A percentile compares a stretch with the other conserved stretches of the same genome.
phyloP scores from a whole-genome alignment of 257 asterid species.

The Ehretia macrophylla region DNA sequence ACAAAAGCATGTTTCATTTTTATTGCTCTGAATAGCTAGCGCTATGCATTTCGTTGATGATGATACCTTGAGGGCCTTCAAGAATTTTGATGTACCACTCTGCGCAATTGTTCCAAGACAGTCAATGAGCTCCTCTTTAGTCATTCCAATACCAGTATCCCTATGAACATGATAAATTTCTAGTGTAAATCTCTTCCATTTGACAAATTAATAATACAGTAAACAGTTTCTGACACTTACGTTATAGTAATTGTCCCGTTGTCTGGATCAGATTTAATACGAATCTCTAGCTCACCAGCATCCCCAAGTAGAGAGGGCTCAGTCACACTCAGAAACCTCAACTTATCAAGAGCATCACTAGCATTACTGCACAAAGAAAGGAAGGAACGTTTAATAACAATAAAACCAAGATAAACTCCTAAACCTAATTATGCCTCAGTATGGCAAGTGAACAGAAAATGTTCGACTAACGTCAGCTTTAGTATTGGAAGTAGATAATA shows the following conservation, averaged over 20 bases:
- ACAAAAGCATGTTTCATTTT: not conserved
- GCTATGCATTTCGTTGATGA: not conserved
- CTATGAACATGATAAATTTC: slow-evolving; percentile 33
- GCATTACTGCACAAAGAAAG: slow-evolving; percentile 64
- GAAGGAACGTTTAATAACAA: slow-evolving; percentile 3
- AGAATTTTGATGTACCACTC: slow-evolving; percentile 94
- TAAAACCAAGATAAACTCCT: not conserved
- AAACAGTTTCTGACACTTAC: slow-evolving; percentile 30
- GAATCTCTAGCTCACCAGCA: slow-evolving; percentile 86
- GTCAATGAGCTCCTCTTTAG: slow-evolving; percentile 94
- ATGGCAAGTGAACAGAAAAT: too few relatives aligned
- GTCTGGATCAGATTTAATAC: slow-evolving; percentile 83
- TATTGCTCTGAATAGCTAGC: not conserved
- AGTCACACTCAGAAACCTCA: slow-evolving; percentile 89
- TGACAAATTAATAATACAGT: not conserved
- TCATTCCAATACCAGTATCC: slow-evolving; percentile 98
- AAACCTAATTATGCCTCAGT: too few relatives aligned
- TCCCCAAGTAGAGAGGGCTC: slow-evolving; percentile 88
- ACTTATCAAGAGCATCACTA: slow-evolving; percentile 97
- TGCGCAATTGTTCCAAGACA: slow-evolving; percentile 99
- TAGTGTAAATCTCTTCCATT: not conserved
- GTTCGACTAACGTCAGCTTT: too few relatives aligned
- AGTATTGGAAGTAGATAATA: too few relatives aligned
- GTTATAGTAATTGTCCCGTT: slow-evolving; percentile 85
- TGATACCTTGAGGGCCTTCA: slow-evolving; percentile 91